Conservation (phyloP, 371 early-diverging fungal species). For the Batrachochytrium dendrobatidis region DNA sequence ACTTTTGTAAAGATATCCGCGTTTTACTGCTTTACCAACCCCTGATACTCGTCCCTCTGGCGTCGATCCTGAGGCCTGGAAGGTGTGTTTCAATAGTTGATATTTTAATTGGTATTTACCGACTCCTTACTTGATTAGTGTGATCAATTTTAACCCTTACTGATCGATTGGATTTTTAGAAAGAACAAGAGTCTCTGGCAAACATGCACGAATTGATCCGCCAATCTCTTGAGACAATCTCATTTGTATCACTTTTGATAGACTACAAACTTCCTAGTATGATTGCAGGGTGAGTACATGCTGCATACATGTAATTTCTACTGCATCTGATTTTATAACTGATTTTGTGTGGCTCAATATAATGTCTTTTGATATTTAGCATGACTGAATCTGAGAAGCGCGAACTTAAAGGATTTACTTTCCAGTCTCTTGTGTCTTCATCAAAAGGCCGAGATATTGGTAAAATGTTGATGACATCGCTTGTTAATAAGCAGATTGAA, state of each 20-base stretch:
- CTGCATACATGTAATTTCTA: not conserved
- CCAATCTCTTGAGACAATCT: slow-evolving; percentile 63
- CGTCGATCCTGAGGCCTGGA: slow-evolving; percentile 30
- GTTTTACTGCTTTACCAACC: slow-evolving; percentile 19
- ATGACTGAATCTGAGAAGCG: slow-evolving; percentile 25
- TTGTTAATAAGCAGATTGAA: slow-evolving; percentile 60
- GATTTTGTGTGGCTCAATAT: not conserved
- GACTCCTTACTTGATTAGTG: slow-evolving; percentile 1
- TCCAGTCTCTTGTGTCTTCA: slow-evolving; percentile 56
- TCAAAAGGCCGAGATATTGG: slow-evolving; percentile 53
- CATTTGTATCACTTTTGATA: slow-evolving; percentile 62
- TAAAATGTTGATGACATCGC: slow-evolving; percentile 60
- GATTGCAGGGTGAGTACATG: slow-evolving; percentile 37
- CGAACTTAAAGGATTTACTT: slow-evolving; percentile 41
- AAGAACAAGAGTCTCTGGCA: slow-evolving; percentile 64
- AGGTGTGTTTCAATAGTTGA: slow-evolving; percentile 2
- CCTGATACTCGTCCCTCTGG: slow-evolving; percentile 17
- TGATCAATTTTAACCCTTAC: not conserved
- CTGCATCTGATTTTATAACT: not conserved
- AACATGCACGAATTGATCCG: slow-evolving; percentile 57
- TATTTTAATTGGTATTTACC: not conserved
- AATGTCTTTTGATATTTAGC: not conserved
- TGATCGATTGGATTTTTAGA: slow-evolving; percentile 15
- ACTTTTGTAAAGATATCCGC: slow-evolving; percentile 7
- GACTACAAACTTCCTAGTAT: slow-evolving; percentile 59